These are phyloP conservation scores for Aspergillus sp. DNA, from an alignment of 2,329 filamentous ascomycete genomes.

Conservation along the genomic window DNA sequence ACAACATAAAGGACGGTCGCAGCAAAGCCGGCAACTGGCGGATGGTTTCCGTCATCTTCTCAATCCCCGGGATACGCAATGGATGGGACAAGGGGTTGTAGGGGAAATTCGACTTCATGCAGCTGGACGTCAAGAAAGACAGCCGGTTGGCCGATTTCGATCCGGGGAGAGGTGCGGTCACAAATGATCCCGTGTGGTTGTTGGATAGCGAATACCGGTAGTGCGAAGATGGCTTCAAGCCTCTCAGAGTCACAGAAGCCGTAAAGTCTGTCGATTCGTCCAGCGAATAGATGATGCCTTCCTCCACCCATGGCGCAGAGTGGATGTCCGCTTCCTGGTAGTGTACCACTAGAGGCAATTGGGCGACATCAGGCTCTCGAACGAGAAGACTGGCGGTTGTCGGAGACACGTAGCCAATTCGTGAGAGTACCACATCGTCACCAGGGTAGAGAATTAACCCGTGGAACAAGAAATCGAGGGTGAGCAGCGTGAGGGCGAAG, in stretches of 20 bases:
- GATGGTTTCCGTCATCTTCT: constrained; percentile 71
- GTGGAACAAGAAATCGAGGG: constrained; percentile 75
- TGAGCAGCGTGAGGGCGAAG: constrained; percentile 64
- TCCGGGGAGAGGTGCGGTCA: constrained; percentile 70
- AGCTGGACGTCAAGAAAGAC: constrained; percentile 89
- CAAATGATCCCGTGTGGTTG: constrained; percentile 80
- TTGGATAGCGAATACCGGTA: constrained; percentile 88
- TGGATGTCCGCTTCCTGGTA: constrained; percentile 39
- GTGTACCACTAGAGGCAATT: constrained; percentile 74
- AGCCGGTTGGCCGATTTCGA: constrained; percentile 66
- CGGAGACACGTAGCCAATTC: constrained; percentile 83
- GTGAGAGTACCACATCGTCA: constrained; percentile 77
- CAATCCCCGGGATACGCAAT: constrained; percentile 76
- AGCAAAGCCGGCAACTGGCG: constrained; percentile 62
- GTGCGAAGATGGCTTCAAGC: constrained; percentile 66
- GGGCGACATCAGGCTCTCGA: constrained; percentile 73
- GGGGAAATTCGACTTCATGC: constrained; percentile 86
- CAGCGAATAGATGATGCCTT: constrained; percentile 64
- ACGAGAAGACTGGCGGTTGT: constrained; percentile 77
- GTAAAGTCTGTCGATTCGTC: constrained; percentile 82
- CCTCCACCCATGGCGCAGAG: constrained; percentile 59
- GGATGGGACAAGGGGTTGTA: constrained; percentile 84
- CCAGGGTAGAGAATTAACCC: constrained; percentile 68
- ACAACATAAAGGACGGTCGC: constrained; percentile 58
- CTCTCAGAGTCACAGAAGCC: constrained; percentile 63